A percentile compares a stretch with the other conserved stretches of the same genome.
Evolutionary conservation across 345 rosid genomes (phyloP).

Genomic region (Viola odorata): DNA sequence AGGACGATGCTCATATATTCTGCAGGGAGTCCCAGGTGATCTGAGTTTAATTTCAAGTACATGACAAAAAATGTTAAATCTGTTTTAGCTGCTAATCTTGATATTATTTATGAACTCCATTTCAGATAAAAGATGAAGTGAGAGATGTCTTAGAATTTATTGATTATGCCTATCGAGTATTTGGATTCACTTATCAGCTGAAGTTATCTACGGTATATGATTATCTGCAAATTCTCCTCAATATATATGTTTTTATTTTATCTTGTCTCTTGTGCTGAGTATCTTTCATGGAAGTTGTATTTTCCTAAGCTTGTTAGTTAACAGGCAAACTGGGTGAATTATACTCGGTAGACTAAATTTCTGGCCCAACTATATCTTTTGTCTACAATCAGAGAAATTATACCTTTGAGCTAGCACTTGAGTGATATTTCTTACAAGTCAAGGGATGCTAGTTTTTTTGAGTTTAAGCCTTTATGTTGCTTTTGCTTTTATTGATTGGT

Average conservation of each 20-base stretch:
- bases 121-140: conserved; percentile 84
- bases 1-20: conserved; percentile 98
- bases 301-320: too few relatives aligned
- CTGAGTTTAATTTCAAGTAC: conserved; percentile 16
- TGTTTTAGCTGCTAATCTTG: conserved; percentile 2
- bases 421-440: neutral
- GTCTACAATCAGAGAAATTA: neutral
- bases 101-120: conserved; percentile 8
- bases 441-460: neutral
- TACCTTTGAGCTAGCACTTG: neutral
- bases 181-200: conserved; percentile 89
- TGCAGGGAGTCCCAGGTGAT: conserved; percentile 79
- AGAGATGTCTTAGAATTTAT: conserved; percentile 75
- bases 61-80: neutral
- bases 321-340: too few relatives aligned
- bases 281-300: too few relatives aligned
- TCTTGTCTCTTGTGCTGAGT: conserved; percentile 1
- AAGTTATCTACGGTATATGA: conserved; percentile 84
- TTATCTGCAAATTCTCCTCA: neutral
- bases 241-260: neutral
- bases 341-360: too few relatives aligned
- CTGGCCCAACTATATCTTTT: too few relatives aligned
- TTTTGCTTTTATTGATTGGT: neutral
- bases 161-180: conserved; percentile 54
- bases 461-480: neutral